These are phyloP conservation scores for Salvia splendens DNA, from an alignment of 257 asterid species.

Conservation along the genomic window DNA sequence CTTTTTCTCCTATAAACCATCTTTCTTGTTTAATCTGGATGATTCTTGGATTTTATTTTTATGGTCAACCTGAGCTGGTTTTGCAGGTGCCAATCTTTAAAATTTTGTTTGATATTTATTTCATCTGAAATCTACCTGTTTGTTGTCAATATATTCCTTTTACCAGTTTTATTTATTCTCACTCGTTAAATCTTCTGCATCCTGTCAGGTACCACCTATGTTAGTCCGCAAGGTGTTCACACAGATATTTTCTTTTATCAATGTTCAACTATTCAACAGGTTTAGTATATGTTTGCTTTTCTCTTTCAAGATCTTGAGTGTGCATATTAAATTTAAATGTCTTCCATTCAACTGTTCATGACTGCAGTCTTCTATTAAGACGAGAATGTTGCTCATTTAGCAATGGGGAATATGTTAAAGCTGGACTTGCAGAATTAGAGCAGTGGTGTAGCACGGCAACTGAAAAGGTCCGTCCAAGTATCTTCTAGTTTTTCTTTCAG, in stretches of 20 bases:
- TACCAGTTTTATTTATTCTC: slow-evolving; percentile 10
- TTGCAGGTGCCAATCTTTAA: slow-evolving; percentile 7
- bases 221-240: slow-evolving; percentile 97
- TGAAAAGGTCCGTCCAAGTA: slow-evolving; percentile 61
- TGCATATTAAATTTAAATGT: slow-evolving; percentile 5
- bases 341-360: slow-evolving; percentile 22
- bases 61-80: slow-evolving; percentile 9
- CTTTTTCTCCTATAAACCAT: slow-evolving; percentile 20
- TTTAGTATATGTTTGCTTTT: slow-evolving; percentile 31
- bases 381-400: slow-evolving; percentile 98
- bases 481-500: slow-evolving; percentile 11
- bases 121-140: background rate
- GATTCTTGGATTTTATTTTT: slow-evolving; percentile 1
- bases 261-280: slow-evolving; percentile 98
- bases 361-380: slow-evolving; percentile 81
- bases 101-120: slow-evolving; percentile 8
- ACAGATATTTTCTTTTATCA: slow-evolving; percentile 94
- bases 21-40: slow-evolving; percentile 25
- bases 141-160: background rate
- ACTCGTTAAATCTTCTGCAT: slow-evolving; percentile 20
- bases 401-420: slow-evolving; percentile 94
- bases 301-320: slow-evolving; percentile 21
- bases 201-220: slow-evolving; percentile 86
- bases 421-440: slow-evolving; percentile 92
- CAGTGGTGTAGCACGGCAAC: slow-evolving; percentile 87